These are phyloP conservation scores for Leccinum sublutescens DNA, from an alignment of 768 basidiomycete genomes.

Conservation along the genomic window DNA sequence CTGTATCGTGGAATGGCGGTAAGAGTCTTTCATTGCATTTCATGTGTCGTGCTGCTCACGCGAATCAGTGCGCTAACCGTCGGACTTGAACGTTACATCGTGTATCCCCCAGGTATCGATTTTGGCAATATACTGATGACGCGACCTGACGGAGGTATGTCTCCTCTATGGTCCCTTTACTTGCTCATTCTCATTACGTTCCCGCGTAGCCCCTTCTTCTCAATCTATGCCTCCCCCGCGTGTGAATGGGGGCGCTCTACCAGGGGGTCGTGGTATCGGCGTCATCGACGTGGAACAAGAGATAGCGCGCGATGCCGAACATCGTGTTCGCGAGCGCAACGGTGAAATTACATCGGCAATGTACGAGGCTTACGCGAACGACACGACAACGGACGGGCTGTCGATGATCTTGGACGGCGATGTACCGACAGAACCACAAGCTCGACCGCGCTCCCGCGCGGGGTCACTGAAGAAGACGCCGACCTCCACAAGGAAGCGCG, in stretches of 20 bases:
- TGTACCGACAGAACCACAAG: not conserved
- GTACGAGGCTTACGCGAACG: not conserved
- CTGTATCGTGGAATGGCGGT: constrained; percentile 78
- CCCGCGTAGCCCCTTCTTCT: constrained; percentile 1
- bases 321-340: constrained; percentile 1
- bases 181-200: not conserved
- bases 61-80: constrained; percentile 48
- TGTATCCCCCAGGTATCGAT: constrained; percentile 67
- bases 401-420: not conserved
- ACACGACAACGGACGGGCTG: constrained; percentile 1
- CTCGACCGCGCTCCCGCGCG: constrained; percentile 2
- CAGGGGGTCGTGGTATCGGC: constrained; percentile 30
- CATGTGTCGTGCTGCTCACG: not conserved
- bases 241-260: constrained; percentile 26
- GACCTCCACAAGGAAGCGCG: not conserved
- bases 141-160: constrained; percentile 16
- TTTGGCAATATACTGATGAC: constrained; percentile 46
- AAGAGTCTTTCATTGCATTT: not conserved
- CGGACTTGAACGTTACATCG: constrained; percentile 63
- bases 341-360: not conserved
- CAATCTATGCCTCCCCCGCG: constrained; percentile 2
- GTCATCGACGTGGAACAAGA: constrained; percentile 23
- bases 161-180: not conserved
- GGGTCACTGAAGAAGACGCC: constrained; percentile 13
- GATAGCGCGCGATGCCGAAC: constrained; percentile 17